Percentiles rank a stretch among this genome's conserved stretches.
phyloP scores from a whole-genome alignment of 768 basidiomycete species.

The Cubamyces sp. region DNA sequence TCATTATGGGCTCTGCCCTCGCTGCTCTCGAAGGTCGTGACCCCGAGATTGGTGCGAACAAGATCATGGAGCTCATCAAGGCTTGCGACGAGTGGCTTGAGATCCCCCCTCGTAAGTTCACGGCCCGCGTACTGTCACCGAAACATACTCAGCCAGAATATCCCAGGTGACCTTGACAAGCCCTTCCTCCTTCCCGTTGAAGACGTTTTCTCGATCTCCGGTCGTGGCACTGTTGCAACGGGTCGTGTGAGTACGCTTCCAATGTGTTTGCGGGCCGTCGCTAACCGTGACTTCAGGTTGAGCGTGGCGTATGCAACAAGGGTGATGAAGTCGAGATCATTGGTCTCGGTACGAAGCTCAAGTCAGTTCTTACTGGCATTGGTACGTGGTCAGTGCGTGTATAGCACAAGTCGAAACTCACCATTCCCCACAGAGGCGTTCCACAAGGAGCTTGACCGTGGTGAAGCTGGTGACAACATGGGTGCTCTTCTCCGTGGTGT shows the following conservation, averaged over 20 bases:
- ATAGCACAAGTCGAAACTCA: not conserved
- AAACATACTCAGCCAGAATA: not conserved
- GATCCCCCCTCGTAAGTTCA: conserved; percentile 77
- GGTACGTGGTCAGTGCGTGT: conserved; percentile 48
- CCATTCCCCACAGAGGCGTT: conserved; percentile 79
- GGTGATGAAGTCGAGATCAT: conserved; percentile 93
- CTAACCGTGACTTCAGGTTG: conserved; percentile 55
- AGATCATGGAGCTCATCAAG: conserved; percentile 80
- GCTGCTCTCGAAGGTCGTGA: conserved; percentile 91
- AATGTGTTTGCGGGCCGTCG: not conserved
- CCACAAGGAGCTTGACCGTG: conserved; percentile 98
- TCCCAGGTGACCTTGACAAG: conserved; percentile 89
- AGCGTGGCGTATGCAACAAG: conserved; percentile 90
- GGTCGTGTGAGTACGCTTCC: conserved; percentile 66
- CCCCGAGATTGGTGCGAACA: conserved; percentile 75
- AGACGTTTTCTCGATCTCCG: conserved; percentile 97
- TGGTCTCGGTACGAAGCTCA: conserved; percentile 78
- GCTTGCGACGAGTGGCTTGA: conserved; percentile 96
- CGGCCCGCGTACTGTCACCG: not conserved
- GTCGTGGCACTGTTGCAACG: conserved; percentile 96
- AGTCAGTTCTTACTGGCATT: conserved; percentile 95
- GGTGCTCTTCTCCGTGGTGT: conserved; percentile 94
- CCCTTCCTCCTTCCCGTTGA: conserved; percentile 97
- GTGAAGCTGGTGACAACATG: conserved; percentile 99
- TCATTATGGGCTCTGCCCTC: conserved; percentile 95